phyloP scores from a whole-genome alignment of 1,139 yeast genomes.

The Geotrichum histeridarum region DNA sequence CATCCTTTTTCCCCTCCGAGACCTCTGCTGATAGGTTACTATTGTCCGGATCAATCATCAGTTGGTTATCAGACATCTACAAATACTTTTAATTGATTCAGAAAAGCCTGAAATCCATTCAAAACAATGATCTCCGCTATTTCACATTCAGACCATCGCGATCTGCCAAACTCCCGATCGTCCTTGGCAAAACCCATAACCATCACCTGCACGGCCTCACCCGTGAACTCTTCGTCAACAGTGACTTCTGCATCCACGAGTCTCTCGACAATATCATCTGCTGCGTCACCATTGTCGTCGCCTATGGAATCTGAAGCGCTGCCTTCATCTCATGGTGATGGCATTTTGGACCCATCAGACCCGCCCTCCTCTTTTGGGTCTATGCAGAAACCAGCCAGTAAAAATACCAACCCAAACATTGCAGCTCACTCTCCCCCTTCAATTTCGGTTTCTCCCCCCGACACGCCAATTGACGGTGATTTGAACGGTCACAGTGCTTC shows the following conservation, averaged over 20 bases:
- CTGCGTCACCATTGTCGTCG: neutral
- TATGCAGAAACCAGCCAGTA: conserved; percentile 8
- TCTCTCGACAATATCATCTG: neutral
- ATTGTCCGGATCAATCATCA: too few relatives aligned
- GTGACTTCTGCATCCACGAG: neutral
- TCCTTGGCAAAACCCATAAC: neutral
- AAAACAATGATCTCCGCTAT: neutral
- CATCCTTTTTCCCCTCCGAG: too few relatives aligned
- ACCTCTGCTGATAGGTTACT: too few relatives aligned
- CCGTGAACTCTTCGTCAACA: neutral
- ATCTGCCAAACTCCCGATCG: neutral
- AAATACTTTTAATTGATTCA: too few relatives aligned
- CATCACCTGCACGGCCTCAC: neutral
- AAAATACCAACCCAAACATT: neutral
- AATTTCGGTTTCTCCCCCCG: conserved; percentile 1
- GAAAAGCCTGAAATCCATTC: too few relatives aligned
- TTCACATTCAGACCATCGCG: conserved; percentile 4
- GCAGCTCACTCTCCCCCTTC: conserved; percentile 3
- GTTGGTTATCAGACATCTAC: too few relatives aligned
- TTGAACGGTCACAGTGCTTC: neutral
- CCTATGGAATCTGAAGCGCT: too few relatives aligned
- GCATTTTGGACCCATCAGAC: conserved; percentile 4
- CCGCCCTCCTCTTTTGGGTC: conserved; percentile 13
- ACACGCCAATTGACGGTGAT: neutral
- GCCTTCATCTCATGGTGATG: neutral